phyloP scores from a whole-genome alignment of 176 grass and related monocot genomes.

The Dactylis glomerata region DNA sequence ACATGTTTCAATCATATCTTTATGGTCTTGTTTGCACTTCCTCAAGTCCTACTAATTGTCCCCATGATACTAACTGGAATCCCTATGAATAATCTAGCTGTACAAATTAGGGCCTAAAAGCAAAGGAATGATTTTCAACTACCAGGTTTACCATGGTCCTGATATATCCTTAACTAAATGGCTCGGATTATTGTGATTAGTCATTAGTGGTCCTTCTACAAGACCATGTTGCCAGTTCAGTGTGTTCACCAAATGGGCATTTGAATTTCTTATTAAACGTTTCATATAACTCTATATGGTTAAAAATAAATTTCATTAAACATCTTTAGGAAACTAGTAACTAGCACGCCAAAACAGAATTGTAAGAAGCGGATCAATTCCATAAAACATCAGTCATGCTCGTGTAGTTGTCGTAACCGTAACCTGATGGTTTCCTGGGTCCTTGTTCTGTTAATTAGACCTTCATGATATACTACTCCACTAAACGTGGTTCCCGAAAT shows the following conservation, averaged over 20 bases:
- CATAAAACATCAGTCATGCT: not conserved
- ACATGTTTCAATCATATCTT: no score
- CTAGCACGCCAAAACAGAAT: not conserved
- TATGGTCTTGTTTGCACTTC: not conserved
- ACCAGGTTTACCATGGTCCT: not conserved
- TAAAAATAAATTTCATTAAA: no score
- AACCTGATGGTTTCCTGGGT: no score
- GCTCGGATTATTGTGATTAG: not conserved
- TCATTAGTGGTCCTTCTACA: not conserved
- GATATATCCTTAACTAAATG: not conserved
- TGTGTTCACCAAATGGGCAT: not conserved
- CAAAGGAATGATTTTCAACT: not conserved
- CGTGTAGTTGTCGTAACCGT: not conserved
- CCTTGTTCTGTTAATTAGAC: no score
- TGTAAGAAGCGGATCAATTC: not conserved
- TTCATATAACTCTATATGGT: not conserved
- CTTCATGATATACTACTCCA: no score
- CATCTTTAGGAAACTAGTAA: not conserved
- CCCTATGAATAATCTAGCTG: not conserved
- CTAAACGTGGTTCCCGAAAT: no score
- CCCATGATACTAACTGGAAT: not conserved
- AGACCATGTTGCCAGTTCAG: not conserved
- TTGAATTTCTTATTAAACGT: not conserved
- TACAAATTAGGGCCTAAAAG: not conserved
- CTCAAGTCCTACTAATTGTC: not conserved